Evolutionary conservation across 176 grass and related monocot genomes (phyloP).

Genomic region (Triticum dicoccoides): DNA sequence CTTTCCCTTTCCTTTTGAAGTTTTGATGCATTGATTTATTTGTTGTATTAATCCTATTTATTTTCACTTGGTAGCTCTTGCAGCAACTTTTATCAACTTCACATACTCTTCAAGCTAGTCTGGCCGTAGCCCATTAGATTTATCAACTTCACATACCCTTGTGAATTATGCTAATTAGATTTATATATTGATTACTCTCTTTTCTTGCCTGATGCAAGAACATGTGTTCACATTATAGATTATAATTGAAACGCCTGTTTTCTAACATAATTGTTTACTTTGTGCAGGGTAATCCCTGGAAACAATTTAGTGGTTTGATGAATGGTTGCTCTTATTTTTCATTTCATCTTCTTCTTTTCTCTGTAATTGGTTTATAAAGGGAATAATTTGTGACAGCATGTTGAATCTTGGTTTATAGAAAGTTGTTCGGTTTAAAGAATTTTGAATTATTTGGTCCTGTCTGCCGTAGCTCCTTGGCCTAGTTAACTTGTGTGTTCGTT

Average conservation of each 20-base stretch:
- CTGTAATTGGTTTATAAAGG: conserved; percentile 69
- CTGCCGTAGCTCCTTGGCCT: background rate
- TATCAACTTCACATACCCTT: no score
- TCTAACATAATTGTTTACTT: conserved; percentile 9
- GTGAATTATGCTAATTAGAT: background rate
- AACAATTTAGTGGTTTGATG: conserved; percentile 51
- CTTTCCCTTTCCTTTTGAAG: background rate
- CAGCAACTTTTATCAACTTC: background rate
- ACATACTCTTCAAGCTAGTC: background rate
- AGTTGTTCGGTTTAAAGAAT: conserved; percentile 47
- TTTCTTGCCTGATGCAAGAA: background rate
- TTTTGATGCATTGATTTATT: background rate
- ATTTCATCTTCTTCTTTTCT: conserved; percentile 42
- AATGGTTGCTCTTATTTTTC: conserved; percentile 38
- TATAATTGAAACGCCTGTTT: background rate
- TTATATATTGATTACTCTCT: background rate
- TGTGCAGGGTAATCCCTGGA: conserved; percentile 46
- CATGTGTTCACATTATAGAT: background rate
- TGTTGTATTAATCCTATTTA: background rate
- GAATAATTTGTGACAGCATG: conserved; percentile 56
- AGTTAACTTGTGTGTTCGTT: conserved; percentile 16
- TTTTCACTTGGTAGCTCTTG: background rate
- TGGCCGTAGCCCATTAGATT: background rate
- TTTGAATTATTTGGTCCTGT: conserved; percentile 23
- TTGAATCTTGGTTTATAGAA: conserved; percentile 65